These are phyloP conservation scores for Panicum virgatum DNA, from an alignment of 202 grass and related monocot species.

Conservation along the genomic window DNA sequence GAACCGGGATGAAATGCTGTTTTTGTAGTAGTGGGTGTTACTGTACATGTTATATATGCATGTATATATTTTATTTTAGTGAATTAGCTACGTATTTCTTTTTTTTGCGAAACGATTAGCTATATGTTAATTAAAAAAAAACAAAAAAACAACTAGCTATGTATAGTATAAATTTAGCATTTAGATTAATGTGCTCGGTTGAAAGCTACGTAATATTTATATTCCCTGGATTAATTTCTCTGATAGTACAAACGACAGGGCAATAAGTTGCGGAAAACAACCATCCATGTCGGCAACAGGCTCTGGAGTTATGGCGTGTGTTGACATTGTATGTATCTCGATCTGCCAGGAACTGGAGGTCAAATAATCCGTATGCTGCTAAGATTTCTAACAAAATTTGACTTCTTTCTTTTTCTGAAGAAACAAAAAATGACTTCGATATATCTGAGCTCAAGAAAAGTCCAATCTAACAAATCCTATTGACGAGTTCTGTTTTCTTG, in stretches of 20 bases:
- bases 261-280: constrained; percentile 47
- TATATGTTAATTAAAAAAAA: too few species aligned
- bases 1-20: too few species aligned
- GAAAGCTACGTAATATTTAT: not conserved
- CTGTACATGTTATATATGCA: too few species aligned
- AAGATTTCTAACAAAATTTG: not conserved
- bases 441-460: not conserved
- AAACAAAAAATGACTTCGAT: not conserved
- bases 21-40: too few species aligned
- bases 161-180: too few species aligned
- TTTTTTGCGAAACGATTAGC: too few species aligned
- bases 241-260: constrained; percentile 16
- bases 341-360: constrained; percentile 5
- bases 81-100: too few species aligned
- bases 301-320: constrained; percentile 11
- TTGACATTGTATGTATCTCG: constrained; percentile 1
- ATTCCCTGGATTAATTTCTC: constrained; percentile 4
- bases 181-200: too few species aligned
- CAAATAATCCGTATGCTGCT: constrained; percentile 7
- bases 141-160: too few species aligned
- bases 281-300: constrained; percentile 39
- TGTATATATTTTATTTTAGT: too few species aligned
- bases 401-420: not conserved
- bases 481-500: not conserved
- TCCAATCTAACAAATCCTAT: not conserved